Percentiles rank a stretch among this genome's conserved stretches.
Evolutionary conservation across 805 yeast genomes (phyloP).

Genomic region (Maudiozyma turicensis): DNA sequence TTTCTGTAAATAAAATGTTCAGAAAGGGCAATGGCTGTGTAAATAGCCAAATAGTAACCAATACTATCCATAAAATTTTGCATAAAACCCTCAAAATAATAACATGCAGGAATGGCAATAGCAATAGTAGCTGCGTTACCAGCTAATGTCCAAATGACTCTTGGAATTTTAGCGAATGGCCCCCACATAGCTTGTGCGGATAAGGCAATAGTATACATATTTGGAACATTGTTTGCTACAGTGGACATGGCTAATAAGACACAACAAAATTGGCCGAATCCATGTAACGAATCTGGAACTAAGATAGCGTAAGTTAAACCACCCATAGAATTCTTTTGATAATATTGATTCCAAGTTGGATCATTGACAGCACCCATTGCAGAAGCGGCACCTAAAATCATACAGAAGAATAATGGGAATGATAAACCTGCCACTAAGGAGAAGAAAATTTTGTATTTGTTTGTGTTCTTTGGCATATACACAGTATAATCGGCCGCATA

Average conservation of each 20-base stretch:
- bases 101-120: conserved; percentile 81
- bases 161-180: conserved; percentile 61
- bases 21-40: conserved; percentile 58
- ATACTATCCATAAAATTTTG: conserved; percentile 81
- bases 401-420: conserved; percentile 58
- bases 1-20: conserved; percentile 77
- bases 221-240: conserved; percentile 84
- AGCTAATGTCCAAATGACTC: conserved; percentile 67
- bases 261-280: conserved; percentile 84
- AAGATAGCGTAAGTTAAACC: conserved; percentile 73
- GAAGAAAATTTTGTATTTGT: conserved; percentile 49
- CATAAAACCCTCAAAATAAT: conserved; percentile 64
- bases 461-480: conserved; percentile 63
- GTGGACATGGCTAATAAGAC: conserved; percentile 77
- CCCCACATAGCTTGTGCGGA: conserved; percentile 80
- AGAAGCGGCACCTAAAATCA: conserved; percentile 79
- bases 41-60: conserved; percentile 85
- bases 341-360: conserved; percentile 39
- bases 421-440: conserved; percentile 54
- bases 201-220: conserved; percentile 81
- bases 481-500: conserved; percentile 88
- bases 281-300: conserved; percentile 71
- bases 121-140: conserved; percentile 75
- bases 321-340: conserved; percentile 52
- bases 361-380: conserved; percentile 54